Base-by-base conservation (phyloP, 2,329 filamentous ascomycete species). In the Xylariaceae sp. region DNA sequence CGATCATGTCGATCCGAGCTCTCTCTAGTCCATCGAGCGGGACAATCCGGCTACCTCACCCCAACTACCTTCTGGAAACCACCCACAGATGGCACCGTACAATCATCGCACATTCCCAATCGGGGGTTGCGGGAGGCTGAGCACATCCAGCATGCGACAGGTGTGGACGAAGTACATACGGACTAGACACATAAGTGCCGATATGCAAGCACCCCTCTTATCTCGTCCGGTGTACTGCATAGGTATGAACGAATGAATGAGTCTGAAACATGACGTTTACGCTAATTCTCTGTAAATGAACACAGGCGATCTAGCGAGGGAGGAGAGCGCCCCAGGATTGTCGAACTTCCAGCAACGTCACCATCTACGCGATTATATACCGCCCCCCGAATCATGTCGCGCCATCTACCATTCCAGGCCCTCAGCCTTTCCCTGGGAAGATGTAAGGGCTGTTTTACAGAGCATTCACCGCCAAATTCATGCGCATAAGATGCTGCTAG, bases 381-480 rank as follows among this genome's bases (percentile, higher is more conserved):
- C 16, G 32, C 40, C 39, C 50, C 16, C 32, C 51, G 6, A 57
- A 54, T 57, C 32, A 51, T 22, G 12, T 37, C 15, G 37, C 51
- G 26, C 37, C 34, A 45, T 30, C 30, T 46, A 21, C 16, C 43
- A 12, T 47, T 44, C 2, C 34, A 40, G 30, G 51, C 30, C 18
- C 34, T 45, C 44, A 54, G 48, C 55, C 48, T 57, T 57, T 41
- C 41, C 40, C 19, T 43, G 36, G n/a, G 18, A 39, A 30, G 21
- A 43, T 13, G 10, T 15, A 37, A 16, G 29, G 41, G 22, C 29
- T 16, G n/a, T 21, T 15, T 37, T 42, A 37, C 16, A n/a, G 32
- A 34, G 19, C 18, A 34, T 37, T 52, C 55, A 57, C 55, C 55
- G 52, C 55, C 39, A 51, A 30, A 45, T 45, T 43, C 37, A 53